Evolutionary conservation across 345 rosid genomes (phyloP).

Genomic region (Acer negundo): DNA sequence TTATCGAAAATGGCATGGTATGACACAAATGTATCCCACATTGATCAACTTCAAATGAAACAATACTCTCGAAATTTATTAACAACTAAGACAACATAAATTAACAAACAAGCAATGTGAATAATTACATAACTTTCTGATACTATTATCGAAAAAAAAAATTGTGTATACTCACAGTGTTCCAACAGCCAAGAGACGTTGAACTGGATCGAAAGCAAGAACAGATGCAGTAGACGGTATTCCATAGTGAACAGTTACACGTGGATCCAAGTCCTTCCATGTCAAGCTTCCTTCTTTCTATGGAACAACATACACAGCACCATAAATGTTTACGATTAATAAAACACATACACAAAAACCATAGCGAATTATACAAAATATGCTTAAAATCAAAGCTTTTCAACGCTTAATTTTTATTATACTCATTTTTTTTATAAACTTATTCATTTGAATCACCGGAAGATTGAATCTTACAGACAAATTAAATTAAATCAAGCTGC

Average conservation of each 20-base stretch:
- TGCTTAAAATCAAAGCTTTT: not conserved
- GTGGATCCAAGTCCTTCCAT: slow-evolving; percentile 54
- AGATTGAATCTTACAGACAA: not conserved
- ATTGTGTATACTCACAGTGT: slow-evolving; percentile 62
- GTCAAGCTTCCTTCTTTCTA: slow-evolving; percentile 33
- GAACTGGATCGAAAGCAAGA: slow-evolving; percentile 78
- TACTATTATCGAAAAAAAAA: not conserved
- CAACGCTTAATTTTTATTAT: not conserved
- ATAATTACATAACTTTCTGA: too few species aligned
- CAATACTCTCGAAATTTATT: not conserved
- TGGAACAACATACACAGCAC: slow-evolving; percentile 11
- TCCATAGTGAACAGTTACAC: slow-evolving; percentile 63
- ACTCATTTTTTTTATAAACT: too few species aligned
- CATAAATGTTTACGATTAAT: slow-evolving; percentile 1
- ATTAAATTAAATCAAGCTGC: not conserved
- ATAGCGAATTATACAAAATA: not conserved
- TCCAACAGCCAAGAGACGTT: slow-evolving; percentile 76
- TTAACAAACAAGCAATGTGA: not conserved
- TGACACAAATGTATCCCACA: not conserved
- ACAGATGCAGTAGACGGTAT: slow-evolving; percentile 80
- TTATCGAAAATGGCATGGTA: not conserved
- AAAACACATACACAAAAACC: not conserved
- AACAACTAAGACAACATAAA: not conserved
- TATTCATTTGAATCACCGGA: too few species aligned
- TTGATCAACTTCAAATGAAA: not conserved